These are phyloP conservation scores for Pseudogymnoascus sp. DNA, from an alignment of 2,329 filamentous ascomycete species.

Conservation along the genomic window DNA sequence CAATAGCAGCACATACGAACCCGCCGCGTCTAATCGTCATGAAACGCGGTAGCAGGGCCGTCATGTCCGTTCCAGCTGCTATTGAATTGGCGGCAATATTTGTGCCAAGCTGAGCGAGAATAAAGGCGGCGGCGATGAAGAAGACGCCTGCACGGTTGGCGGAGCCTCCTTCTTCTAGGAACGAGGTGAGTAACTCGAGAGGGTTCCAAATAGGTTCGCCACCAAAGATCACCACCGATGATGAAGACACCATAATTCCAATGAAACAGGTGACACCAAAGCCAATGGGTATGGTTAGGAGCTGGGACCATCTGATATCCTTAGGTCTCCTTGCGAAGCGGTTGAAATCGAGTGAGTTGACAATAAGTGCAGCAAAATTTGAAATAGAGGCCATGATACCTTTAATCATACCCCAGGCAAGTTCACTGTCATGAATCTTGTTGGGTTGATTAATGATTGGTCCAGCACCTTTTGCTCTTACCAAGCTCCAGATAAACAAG, in stretches of 20 bases:
- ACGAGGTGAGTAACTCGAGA: slow-evolving; percentile 55
- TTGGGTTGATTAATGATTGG: slow-evolving; percentile 68
- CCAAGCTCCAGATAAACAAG: slow-evolving; percentile 81
- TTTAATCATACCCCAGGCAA: slow-evolving; percentile 76
- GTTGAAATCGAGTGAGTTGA: slow-evolving; percentile 73
- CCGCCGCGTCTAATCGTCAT: slow-evolving; percentile 80
- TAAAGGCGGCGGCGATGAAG: slow-evolving; percentile 60
- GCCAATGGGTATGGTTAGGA: slow-evolving; percentile 62
- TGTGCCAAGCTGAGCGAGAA: slow-evolving; percentile 76
- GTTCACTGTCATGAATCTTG: slow-evolving; percentile 52
- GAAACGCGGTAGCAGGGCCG: slow-evolving; percentile 68
- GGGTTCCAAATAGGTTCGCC: slow-evolving; percentile 65
- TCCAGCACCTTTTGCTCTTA: slow-evolving; percentile 72
- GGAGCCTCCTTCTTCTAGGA: slow-evolving; percentile 55
- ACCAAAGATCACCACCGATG: slow-evolving; percentile 58
- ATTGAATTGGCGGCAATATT: slow-evolving; percentile 84
- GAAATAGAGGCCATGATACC: slow-evolving; percentile 84
- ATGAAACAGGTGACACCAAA: slow-evolving; percentile 80
- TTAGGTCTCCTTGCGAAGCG: slow-evolving; percentile 70
- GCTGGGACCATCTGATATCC: slow-evolving; percentile 73
- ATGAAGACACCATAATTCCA: slow-evolving; percentile 69
- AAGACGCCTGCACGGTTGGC: slow-evolving; percentile 68
- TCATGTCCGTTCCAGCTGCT: slow-evolving; percentile 69
- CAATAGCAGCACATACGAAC: slow-evolving; percentile 73
- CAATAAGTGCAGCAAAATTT: slow-evolving; percentile 83